Evolutionary conservation across 225 moss, liverwort and hornwort species (phyloP), one percentile per base, ranked within the genome.

Genomic region (Asterella californica): DNA sequence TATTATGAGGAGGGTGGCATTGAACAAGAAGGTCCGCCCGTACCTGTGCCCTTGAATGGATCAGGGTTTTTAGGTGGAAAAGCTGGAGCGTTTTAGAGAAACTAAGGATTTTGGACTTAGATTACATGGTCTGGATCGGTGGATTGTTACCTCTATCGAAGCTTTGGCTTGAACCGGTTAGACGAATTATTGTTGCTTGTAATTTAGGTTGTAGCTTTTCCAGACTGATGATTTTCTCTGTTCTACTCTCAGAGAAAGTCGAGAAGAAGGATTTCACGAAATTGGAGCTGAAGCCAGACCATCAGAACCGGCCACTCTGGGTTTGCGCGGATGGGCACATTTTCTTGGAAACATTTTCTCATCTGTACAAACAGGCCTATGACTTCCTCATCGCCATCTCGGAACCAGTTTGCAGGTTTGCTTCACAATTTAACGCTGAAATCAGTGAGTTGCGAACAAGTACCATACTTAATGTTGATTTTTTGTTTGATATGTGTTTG

Each of bases 341-440:
- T 45, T 99, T 95, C 66, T 79, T 95, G 29, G 93, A 93, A 73
- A 99, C 92, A 1, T 99, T 95, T 77, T 99, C 97, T 10, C 88
- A 80, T 60, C 85, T 99, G 48, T 95, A 99, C 87, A 95, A 99
- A 82, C 97, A 99, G 76, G 97, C 95, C 18, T 93, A 99, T 30
- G 97, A 92, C 79, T 99, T 99, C 63, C 95, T 95, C 54, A 95
- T 99, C 69, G 97, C 97, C 34, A 99, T 95, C 47, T 93, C 97
- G 34, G 97, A 99, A 84, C 97, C 97, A 59, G 95, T 94, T 82
- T 95, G 97, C 93, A 90, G 93, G 93, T 94, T 33, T 82, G 21
- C 10, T 45, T 74, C 65, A 5, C 18, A 49, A 61, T 10, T 9
- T 49, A 10, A 74, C 52, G 37, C 50, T 36, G 10, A 5, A 70